Percentiles rank a stretch among this genome's conserved stretches.
phyloP scores from a whole-genome alignment of 2,329 filamentous ascomycete genomes.

The Stachybotrys elegans region DNA sequence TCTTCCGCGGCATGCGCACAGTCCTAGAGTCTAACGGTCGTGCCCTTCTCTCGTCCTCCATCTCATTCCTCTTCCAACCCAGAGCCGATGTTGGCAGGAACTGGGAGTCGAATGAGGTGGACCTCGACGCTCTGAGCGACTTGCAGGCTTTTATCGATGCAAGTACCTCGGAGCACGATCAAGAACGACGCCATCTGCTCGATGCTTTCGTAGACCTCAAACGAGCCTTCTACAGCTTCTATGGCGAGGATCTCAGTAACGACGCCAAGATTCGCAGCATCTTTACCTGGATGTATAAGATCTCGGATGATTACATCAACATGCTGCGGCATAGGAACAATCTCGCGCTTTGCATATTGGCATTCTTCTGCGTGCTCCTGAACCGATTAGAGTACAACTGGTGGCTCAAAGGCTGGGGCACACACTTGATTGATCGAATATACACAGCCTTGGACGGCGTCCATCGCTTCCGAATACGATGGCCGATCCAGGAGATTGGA shows the following conservation, averaged over 20 bases:
- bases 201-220: not conserved
- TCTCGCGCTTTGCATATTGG: not conserved
- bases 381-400: slow-evolving; percentile 1
- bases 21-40: not conserved
- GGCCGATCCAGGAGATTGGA: not conserved
- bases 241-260: not conserved
- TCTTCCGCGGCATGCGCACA: slow-evolving; percentile 1
- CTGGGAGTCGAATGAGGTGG: not conserved
- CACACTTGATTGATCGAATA: slow-evolving; percentile 1
- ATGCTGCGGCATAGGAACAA: slow-evolving; percentile 1
- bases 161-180: not conserved
- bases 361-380: slow-evolving; percentile 1
- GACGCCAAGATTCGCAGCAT: not conserved
- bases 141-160: not conserved
- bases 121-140: not conserved
- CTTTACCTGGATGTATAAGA: slow-evolving; percentile 1
- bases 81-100: not conserved
- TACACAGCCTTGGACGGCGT: not conserved
- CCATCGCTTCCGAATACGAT: not conserved
- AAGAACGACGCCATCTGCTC: not conserved
- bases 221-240: slow-evolving; percentile 1
- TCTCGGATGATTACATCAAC: slow-evolving; percentile 1
- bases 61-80: not conserved
- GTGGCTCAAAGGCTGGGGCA: slow-evolving; percentile 1
- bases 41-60: not conserved